Base-by-base conservation (phyloP, 2,329 filamentous ascomycete species). In the Aspergillus pseudotamarii region DNA sequence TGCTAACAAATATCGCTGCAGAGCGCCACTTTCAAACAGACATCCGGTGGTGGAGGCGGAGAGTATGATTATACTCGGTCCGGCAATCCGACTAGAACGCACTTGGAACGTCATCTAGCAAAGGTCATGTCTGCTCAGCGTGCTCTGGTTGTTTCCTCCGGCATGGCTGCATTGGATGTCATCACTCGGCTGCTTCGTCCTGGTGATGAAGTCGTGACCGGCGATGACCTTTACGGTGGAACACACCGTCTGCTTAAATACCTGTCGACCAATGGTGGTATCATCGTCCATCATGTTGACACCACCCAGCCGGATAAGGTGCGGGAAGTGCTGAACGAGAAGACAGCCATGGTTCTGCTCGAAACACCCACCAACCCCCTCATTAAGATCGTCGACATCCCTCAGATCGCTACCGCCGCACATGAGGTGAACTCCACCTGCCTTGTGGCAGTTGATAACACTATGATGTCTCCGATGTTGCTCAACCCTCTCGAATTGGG, bases 61-160 rank as follows among this genome's bases (percentile, higher is more conserved):
- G 94, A 98, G 79, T 99, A 98, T 80, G 95, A 99, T 83, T 99
- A 99, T 83, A 98, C 95, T 64, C 92, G 96, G 65, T 98, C 94
- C 41, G 95, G 95, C 61, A 99, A 99, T 78, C 95, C 95, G 21
- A 99, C 95, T 63, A 88, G 95, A 68, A 96, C 94, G 38, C 95
- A 99, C 75, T 88, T 99, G 66, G 95, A 99, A 83, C 89, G 94
- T 63, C 95, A 99, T 79, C 84, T 99, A 72, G 95, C 96, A 74
- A 99, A 99, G 86, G 96, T 99, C 77, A 99, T 99, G 96, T 94
- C 92, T 71, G 95, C 95, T 53, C 89, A 89, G 72, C 91, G 96
- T 61, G 92, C 93, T 11, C 87, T 99, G 57, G 94, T 96, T 56
- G 94, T 98, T 51, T 93, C 94, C 59, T 98, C 94, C 1, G 95